Conservation (phyloP, 2,329 filamentous ascomycete genomes). For the Ophiostoma ulmi region DNA sequence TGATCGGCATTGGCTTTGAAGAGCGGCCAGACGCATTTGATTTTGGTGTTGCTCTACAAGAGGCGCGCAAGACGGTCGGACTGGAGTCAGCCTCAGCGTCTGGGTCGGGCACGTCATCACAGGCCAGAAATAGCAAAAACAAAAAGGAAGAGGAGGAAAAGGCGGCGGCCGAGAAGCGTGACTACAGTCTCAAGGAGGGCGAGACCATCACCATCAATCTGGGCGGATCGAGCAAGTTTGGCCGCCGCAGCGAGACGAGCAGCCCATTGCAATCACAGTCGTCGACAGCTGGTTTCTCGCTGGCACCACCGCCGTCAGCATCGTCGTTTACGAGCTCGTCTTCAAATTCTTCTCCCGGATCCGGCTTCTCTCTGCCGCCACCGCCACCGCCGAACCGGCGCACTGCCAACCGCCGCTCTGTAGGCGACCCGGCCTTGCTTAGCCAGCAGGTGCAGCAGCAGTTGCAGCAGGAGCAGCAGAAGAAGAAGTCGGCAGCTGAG, state of each 20-base stretch:
- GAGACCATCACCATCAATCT: constrained; percentile 83
- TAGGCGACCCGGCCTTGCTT: constrained; percentile 24
- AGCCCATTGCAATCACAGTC: constrained; percentile 9
- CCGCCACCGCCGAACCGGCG: constrained; percentile 56
- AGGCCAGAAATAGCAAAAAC: constrained; percentile 40
- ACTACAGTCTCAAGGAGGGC: constrained; percentile 82
- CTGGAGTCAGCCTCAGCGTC: constrained; percentile 37
- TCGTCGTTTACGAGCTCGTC: constrained; percentile 52
- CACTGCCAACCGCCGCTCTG: constrained; percentile 31
- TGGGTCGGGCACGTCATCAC: constrained; percentile 15
- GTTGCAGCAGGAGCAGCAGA: constrained; percentile 39
- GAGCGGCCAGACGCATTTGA: constrained; percentile 82
- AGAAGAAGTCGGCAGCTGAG: constrained; percentile 48
- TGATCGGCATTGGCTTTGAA: constrained; percentile 81
- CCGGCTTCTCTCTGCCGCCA: constrained; percentile 46
- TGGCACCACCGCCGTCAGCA: constrained; percentile 61
- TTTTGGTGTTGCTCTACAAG: constrained; percentile 73
- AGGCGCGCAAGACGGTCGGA: constrained; percentile 65
- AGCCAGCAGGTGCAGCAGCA: constrained; percentile 17
- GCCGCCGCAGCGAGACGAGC: constrained; percentile 39
- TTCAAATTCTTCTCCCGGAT: constrained; percentile 32
- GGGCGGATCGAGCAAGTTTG: constrained; percentile 49
- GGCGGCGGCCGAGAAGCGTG: constrained; percentile 51
- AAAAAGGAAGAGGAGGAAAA: background rate
- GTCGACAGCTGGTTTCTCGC: constrained; percentile 51